Conservation (phyloP, 1,139 yeast species). For the Hemisphaericaspora lyxosophila region DNA sequence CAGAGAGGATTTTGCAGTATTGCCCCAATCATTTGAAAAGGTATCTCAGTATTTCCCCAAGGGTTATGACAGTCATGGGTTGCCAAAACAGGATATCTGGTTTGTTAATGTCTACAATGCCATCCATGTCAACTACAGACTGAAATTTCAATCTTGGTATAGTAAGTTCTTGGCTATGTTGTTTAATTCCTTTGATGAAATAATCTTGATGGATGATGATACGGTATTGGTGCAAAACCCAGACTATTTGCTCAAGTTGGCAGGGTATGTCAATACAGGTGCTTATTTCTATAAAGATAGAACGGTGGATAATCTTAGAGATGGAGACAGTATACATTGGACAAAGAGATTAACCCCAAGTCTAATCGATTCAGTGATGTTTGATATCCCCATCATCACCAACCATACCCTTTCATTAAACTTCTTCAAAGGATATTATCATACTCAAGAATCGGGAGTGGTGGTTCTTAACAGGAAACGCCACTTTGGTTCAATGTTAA, state of each 20-base stretch:
- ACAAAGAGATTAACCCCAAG: constrained; percentile 31
- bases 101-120: no score
- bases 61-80: no score
- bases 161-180: no score
- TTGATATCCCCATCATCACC: constrained; percentile 10
- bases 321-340: not conserved
- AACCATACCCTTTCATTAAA: constrained; percentile 10
- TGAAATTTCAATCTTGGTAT: no score
- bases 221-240: no score
- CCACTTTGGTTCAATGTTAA: constrained; percentile 30
- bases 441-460: constrained; percentile 36
- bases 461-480: constrained; percentile 27
- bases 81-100: no score
- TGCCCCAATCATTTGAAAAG: no score
- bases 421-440: constrained; percentile 31
- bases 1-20: no score
- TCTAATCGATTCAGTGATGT: constrained; percentile 27
- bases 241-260: constrained; percentile 28
- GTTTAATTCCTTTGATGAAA: no score
- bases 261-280: constrained; percentile 26
- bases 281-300: constrained; percentile 35
- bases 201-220: no score
- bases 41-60: no score
- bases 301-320: constrained; percentile 10
- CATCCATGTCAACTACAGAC: no score